These are phyloP conservation scores for Cystobasidium slooffiae DNA, from an alignment of 1,284 basidiomycete genomes.

Conservation along the genomic window DNA sequence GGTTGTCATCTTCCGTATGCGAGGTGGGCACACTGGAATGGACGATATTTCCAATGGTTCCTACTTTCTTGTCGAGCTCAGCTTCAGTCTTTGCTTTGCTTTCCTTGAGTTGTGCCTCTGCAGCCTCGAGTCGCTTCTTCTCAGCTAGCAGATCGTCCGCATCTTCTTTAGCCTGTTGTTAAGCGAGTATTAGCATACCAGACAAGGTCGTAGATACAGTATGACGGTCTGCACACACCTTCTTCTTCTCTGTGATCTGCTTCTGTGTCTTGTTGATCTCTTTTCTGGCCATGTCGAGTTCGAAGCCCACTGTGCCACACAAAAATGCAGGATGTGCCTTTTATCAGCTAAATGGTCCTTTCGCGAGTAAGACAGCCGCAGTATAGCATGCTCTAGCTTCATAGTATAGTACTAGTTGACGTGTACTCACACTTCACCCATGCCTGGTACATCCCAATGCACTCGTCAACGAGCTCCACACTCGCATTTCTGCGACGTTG, in stretches of 20 bases:
- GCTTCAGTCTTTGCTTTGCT: slow-evolving; percentile 76
- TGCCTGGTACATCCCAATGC: slow-evolving; percentile 86
- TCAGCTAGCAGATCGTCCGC: slow-evolving; percentile 81
- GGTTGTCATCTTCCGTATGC: slow-evolving; percentile 90
- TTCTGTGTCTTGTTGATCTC: slow-evolving; percentile 90
- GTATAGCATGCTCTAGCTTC: background rate
- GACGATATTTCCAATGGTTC: slow-evolving; percentile 88
- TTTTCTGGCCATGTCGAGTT: slow-evolving; percentile 76
- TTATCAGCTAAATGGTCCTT: background rate
- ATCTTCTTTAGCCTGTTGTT: slow-evolving; percentile 78
- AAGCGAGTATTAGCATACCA: background rate
- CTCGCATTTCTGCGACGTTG: slow-evolving; percentile 88
- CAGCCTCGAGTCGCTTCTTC: slow-evolving; percentile 78
- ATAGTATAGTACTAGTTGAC: background rate
- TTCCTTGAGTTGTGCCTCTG: slow-evolving; percentile 76
- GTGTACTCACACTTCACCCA: slow-evolving; percentile 77
- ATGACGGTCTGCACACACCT: slow-evolving; percentile 61
- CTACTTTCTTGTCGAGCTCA: slow-evolving; percentile 77
- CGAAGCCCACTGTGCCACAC: slow-evolving; percentile 72
- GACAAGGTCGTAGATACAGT: background rate
- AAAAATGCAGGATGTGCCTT: slow-evolving; percentile 6
- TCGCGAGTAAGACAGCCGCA: background rate
- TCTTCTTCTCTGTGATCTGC: slow-evolving; percentile 90
- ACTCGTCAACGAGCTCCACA: slow-evolving; percentile 90
- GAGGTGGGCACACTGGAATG: slow-evolving; percentile 84